These are phyloP conservation scores for Ampelocalamus luodianensis DNA, from an alignment of 176 grass and related monocot genomes.

Conservation along the genomic window DNA sequence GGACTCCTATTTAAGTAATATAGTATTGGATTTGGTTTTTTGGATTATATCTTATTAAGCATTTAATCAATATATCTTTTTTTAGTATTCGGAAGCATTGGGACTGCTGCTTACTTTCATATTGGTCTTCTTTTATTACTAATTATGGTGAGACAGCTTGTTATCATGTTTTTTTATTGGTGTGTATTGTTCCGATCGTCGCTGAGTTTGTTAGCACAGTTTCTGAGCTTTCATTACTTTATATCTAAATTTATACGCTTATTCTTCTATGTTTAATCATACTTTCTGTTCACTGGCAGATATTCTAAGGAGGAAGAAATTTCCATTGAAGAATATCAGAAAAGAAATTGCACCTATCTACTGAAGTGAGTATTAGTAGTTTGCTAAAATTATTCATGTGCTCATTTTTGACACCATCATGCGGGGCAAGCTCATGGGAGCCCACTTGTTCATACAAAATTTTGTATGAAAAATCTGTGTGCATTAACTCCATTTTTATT, in stretches of 20 bases:
- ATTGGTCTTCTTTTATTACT: not conserved
- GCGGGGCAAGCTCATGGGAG: not conserved
- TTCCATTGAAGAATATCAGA: constrained; percentile 45
- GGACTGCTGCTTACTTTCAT: not conserved
- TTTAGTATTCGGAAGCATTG: not conserved
- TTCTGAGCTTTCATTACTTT: constrained; percentile 4
- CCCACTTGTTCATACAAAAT: constrained; percentile 21
- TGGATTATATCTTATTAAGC: not conserved
- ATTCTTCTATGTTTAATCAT: not conserved
- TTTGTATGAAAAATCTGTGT: not conserved
- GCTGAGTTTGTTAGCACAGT: not conserved
- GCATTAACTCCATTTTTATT: constrained; percentile 4
- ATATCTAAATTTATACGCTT: not conserved
- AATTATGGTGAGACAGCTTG: not conserved
- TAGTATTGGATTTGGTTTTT: not conserved
- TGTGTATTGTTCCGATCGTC: not conserved
- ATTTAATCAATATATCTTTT: not conserved
- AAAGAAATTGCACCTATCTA: constrained; percentile 84
- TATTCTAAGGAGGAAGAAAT: constrained; percentile 91
- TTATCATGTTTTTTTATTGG: constrained; percentile 15
- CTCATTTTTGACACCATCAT: constrained; percentile 27
- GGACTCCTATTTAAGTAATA: not conserved
- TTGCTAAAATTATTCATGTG: not conserved
- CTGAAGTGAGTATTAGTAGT: constrained; percentile 71
- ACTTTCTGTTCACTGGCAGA: constrained; percentile 44